phyloP scores from a whole-genome alignment of 495 filamentous ascomycete genomes.

The Cercophora newfieldiana region DNA sequence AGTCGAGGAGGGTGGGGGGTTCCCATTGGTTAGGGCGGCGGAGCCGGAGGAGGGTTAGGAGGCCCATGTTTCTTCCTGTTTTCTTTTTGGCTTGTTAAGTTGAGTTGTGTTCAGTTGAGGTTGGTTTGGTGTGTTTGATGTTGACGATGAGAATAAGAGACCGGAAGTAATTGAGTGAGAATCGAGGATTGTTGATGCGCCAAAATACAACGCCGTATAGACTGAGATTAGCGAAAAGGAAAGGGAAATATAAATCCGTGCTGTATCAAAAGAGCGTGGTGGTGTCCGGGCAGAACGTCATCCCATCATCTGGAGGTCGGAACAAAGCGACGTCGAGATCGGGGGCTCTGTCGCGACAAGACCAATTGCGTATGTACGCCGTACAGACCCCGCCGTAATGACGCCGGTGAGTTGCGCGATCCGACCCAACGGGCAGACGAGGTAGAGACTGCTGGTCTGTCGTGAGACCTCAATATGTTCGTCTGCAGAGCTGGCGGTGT shows the following conservation, averaged over 20 bases:
- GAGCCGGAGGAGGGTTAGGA: constrained; percentile 38
- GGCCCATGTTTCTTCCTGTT: constrained; percentile 28
- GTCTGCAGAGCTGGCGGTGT: background rate
- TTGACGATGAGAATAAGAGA: background rate
- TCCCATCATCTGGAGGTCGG: background rate
- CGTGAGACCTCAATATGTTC: background rate
- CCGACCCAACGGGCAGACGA: background rate
- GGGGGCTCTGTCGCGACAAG: too few relatives aligned
- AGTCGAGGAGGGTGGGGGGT: constrained; percentile 50
- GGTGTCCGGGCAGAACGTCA: background rate
- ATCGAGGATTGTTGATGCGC: too few relatives aligned
- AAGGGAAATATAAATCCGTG: background rate
- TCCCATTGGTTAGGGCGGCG: constrained; percentile 47
- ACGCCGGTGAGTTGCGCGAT: background rate
- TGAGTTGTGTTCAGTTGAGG: background rate
- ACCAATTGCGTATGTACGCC: background rate
- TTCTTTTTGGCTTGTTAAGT: background rate
- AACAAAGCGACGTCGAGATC: background rate
- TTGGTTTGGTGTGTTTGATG: background rate
- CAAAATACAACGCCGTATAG: too few relatives aligned
- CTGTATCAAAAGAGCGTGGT: background rate
- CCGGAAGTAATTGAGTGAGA: too few relatives aligned
- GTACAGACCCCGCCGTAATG: background rate
- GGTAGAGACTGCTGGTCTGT: background rate
- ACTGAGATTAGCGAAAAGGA: too few relatives aligned